These are phyloP conservation scores for Fusarium sp. DNA, from an alignment of 2,329 filamentous ascomycete species.

Conservation along the genomic window DNA sequence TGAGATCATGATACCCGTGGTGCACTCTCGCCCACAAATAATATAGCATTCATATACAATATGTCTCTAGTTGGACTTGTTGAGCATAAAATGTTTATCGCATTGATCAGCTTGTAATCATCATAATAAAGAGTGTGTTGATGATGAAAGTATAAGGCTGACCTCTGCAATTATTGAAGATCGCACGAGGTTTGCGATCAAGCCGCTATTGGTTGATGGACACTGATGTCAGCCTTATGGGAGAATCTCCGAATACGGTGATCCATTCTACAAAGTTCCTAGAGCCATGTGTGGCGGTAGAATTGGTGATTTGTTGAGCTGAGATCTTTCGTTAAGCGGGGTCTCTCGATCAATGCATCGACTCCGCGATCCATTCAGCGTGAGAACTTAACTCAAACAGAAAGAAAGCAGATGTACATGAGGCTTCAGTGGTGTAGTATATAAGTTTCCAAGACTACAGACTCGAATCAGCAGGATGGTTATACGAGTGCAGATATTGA, in stretches of 20 bases:
- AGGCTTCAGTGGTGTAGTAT: background rate
- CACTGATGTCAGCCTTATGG: background rate
- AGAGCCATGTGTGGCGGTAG: background rate
- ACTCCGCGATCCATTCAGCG: background rate
- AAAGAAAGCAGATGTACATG: background rate
- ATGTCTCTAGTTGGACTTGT: background rate
- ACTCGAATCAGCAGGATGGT: background rate
- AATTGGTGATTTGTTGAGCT: background rate
- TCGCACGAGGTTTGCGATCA: slow-evolving; percentile 26
- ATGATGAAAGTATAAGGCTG: slow-evolving; percentile 12
- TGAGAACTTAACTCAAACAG: background rate
- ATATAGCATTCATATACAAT: slow-evolving; percentile 8
- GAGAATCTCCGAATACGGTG: background rate
- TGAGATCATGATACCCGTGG: slow-evolving; percentile 46
- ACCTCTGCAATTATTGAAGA: background rate
- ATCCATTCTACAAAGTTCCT: background rate
- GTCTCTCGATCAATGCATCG: background rate
- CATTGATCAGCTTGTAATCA: background rate
- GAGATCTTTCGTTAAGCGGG: background rate
- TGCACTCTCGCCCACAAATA: slow-evolving; percentile 19
- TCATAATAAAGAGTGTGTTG: background rate
- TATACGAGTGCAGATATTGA: background rate
- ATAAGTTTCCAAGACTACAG: background rate
- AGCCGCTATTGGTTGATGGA: slow-evolving; percentile 26
- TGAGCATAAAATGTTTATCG: no score